Evolutionary conservation across 75 land plant species (phyloP).

Genomic region (Adiantum capillusveneris): DNA sequence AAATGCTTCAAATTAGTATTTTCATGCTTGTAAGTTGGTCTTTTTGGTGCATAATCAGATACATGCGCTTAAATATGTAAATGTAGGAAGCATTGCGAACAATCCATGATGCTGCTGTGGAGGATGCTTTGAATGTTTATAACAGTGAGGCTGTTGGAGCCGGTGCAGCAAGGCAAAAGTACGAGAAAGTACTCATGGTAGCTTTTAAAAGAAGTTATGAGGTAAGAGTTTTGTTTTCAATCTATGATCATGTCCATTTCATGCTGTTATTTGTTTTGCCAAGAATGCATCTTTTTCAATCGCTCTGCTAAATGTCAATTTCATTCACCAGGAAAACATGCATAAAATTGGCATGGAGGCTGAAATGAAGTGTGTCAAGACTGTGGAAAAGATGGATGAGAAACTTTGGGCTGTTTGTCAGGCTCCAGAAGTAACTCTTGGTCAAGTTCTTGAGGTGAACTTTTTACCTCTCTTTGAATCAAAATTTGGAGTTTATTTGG

Average conservation of each 20-base stretch:
- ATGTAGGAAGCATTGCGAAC: constrained; percentile 61
- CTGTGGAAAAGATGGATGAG: constrained; percentile 73
- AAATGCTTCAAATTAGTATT: too few species aligned
- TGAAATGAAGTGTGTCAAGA: constrained; percentile 58
- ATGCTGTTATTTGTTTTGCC: not conserved
- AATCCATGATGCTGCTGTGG: constrained; percentile 76
- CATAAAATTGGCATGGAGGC: constrained; percentile 71
- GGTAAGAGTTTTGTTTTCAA: constrained; percentile 29
- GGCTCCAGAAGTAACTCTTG: constrained; percentile 56
- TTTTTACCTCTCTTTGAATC: too few species aligned
- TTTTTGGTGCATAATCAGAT: not conserved
- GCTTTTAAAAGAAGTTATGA: constrained; percentile 71
- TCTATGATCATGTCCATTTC: not conserved
- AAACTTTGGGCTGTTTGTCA: constrained; percentile 69
- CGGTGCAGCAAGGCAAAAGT: constrained; percentile 62
- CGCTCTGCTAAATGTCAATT: not conserved
- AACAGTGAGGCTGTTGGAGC: constrained; percentile 69
- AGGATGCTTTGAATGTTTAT: constrained; percentile 51
- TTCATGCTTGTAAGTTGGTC: too few species aligned
- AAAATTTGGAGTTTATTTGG: too few species aligned
- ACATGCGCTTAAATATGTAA: not conserved
- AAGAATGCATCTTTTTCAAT: too few species aligned
- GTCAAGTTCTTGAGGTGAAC: constrained; percentile 54
- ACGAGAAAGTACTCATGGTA: constrained; percentile 60
- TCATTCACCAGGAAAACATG: constrained; percentile 55